Conservation (phyloP, 768 basidiomycete species). For the Suillus luteus region DNA sequence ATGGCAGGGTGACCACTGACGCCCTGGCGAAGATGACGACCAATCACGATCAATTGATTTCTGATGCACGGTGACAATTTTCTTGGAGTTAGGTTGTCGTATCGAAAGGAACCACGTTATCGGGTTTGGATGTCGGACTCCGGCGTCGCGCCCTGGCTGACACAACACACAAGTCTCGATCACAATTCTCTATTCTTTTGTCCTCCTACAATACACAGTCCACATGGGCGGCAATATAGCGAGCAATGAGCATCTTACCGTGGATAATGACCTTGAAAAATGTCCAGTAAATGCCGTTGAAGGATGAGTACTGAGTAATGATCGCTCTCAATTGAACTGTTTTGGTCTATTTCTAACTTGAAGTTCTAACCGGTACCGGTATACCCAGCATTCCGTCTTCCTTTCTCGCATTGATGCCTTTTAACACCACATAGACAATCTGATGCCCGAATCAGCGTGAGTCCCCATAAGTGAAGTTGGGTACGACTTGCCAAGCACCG, state of each 20-base stretch:
- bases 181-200: slow-evolving; percentile 3
- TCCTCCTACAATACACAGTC: slow-evolving; percentile 7
- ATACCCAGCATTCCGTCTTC: not conserved
- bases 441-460: not conserved
- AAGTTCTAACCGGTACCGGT: no score
- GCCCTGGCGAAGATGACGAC: not conserved
- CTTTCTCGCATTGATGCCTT: not conserved
- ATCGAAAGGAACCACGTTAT: not conserved
- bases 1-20: not conserved
- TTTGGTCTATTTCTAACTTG: no score
- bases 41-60: no score
- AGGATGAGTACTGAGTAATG: slow-evolving; percentile 1
- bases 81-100: not conserved
- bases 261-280: slow-evolving; percentile 5
- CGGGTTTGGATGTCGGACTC: not conserved
- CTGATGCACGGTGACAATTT: not conserved
- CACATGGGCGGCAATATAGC: not conserved
- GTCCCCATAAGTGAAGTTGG: not conserved
- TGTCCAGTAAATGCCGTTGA: not conserved
- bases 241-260: slow-evolving; percentile 7
- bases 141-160: not conserved
- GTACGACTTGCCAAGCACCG: not conserved
- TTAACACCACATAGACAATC: not conserved
- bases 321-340: no score
- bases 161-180: not conserved